Base-by-base conservation (phyloP, 164 flowering plant genomes). In the Platanus orientalis region DNA sequence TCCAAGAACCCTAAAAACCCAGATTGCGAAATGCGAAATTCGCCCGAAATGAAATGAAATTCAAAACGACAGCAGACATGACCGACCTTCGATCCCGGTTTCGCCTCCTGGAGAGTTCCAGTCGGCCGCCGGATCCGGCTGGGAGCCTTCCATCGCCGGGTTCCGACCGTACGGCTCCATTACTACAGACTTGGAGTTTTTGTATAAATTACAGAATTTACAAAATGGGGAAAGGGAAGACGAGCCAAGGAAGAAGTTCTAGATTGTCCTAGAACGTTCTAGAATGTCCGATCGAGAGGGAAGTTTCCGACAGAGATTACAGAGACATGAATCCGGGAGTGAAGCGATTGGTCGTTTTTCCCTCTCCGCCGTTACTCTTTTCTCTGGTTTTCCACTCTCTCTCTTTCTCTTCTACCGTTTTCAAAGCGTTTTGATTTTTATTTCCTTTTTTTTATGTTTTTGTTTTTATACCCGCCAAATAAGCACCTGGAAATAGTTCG, bases 71-170 rank as follows among this genome's bases (percentile, higher is more conserved):
- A 67, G 30, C 14, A 13, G 34, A 67, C n/a, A 4, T 11, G 24
- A 62, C 73, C 21, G 17, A 87, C 96, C 96, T 84, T 84, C 88
- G 23, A 87, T 73, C 13, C 88, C 87, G 21, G 89, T 66, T 20
- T 79, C 83, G 2, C 68, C 60, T 16, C 44, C 67, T 25, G 79
- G 76, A 34, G 64, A 27, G 29, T 66, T 69, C 85, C 89, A 81
- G 20, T 78, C 79, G 57, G 64, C 64, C 57, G 70, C 74, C n/a
- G 68, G 84, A 71, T 76, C 92, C 74, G 81, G 59, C 24, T 75
- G 69, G 17, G 79, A 65, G 63, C 86, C 85, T 54, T 74, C 81
- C 71, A 77, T 74, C 12, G 56, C 67, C 14, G 74, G 73, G 64
- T 26, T 72, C 44, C 76, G 69, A 11, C 87, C 87, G 83, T 82